Evolutionary conservation across 106 monocot genomes (phyloP).

Genomic region (Ottelia alismoides): DNA sequence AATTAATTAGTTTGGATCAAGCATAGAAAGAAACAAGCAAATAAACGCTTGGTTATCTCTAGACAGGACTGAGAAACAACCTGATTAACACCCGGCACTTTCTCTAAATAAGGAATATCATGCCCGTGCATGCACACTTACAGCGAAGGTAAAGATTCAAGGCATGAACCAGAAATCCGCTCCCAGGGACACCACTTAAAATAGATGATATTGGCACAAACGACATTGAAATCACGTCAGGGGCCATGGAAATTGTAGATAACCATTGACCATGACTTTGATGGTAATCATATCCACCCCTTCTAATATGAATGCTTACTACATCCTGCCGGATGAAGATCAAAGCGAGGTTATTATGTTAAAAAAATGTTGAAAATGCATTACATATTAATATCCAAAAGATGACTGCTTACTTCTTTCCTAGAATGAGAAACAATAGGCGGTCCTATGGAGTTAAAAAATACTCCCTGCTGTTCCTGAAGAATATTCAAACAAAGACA

Average conservation of each 20-base stretch:
- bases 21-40: too few species aligned
- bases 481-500: too few species aligned
- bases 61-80: too few species aligned
- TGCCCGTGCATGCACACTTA: constrained; percentile 29
- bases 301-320: constrained; percentile 39
- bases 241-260: constrained; percentile 40
- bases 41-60: too few species aligned
- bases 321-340: constrained; percentile 33
- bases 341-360: background rate
- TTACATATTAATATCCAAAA: background rate
- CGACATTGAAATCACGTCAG: constrained; percentile 56
- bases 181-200: constrained; percentile 46
- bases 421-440: constrained; percentile 32
- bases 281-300: constrained; percentile 41
- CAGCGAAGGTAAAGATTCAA: constrained; percentile 80
- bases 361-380: background rate
- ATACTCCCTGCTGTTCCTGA: constrained; percentile 6
- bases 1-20: too few species aligned
- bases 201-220: constrained; percentile 70
- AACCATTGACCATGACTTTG: constrained; percentile 64
- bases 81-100: too few species aligned
- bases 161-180: constrained; percentile 71
- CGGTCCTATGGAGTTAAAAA: constrained; percentile 23
- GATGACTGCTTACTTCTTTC: constrained; percentile 35
- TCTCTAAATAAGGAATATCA: too few species aligned